Percentiles rank a stretch among this genome's conserved stretches.
phyloP scores from a whole-genome alignment of 1,139 yeast genomes.

The Lodderomyces metapsilosis region DNA sequence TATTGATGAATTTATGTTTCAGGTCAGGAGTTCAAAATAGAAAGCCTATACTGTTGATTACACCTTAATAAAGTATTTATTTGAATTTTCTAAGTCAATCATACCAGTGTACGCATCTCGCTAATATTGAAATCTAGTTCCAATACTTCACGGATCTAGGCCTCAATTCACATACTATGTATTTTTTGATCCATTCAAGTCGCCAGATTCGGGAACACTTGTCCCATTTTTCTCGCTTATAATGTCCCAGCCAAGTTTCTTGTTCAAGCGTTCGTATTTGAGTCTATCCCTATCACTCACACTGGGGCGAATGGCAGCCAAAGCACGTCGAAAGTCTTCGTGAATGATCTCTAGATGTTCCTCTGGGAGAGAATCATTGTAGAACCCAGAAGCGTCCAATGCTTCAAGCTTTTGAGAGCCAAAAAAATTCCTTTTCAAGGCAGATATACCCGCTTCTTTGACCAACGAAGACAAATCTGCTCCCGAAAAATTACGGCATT shows the following conservation, averaged over 20 bases:
- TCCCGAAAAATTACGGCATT: constrained; percentile 89
- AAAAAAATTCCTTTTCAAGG: constrained; percentile 72
- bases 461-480: constrained; percentile 92
- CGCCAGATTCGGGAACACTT: too few relatives aligned
- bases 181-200: too few relatives aligned
- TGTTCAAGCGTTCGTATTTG: constrained; percentile 67
- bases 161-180: too few relatives aligned
- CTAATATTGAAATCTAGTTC: too few relatives aligned
- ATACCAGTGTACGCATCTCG: too few relatives aligned
- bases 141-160: too few relatives aligned
- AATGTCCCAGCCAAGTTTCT: constrained; percentile 57
- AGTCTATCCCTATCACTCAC: constrained; percentile 83
- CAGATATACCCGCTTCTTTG: constrained; percentile 88
- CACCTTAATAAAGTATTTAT: too few relatives aligned
- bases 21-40: too few relatives aligned
- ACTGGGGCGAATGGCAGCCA: constrained; percentile 78
- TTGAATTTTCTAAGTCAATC: too few relatives aligned
- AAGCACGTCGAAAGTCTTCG: constrained; percentile 70
- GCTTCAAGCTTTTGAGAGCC: constrained; percentile 48
- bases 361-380: constrained; percentile 27
- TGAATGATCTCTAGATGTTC: constrained; percentile 53
- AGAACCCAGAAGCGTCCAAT: constrained; percentile 45
- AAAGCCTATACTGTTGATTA: too few relatives aligned
- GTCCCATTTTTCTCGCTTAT: constrained; percentile 16
- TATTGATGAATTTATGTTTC: too few relatives aligned